A percentile compares a stretch with the other conserved stretches of the same genome.
phyloP scores from a whole-genome alignment of 2,329 filamentous ascomycete genomes.

The Amphichorda felina region DNA sequence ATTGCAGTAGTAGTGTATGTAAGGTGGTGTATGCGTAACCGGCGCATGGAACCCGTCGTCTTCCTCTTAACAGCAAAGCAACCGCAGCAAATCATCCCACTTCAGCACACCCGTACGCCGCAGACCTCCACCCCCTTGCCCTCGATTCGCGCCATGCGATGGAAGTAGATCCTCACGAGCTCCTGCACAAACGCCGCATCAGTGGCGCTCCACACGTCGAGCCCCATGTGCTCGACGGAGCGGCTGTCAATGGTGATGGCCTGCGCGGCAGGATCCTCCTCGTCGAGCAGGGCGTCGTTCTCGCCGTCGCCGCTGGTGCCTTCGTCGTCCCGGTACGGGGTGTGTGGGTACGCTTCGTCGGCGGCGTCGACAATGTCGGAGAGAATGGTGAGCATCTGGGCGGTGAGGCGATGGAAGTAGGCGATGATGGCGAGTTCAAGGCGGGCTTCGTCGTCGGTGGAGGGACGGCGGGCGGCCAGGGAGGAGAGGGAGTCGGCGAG shows the following conservation, averaged over 20 bases:
- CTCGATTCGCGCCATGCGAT: slow-evolving; percentile 48
- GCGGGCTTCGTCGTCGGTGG: slow-evolving; percentile 29
- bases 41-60: too few relatives aligned
- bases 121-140: slow-evolving; percentile 64
- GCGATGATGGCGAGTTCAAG: slow-evolving; percentile 63
- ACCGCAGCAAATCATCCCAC: too few relatives aligned
- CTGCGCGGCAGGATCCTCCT: slow-evolving; percentile 20
- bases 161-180: slow-evolving; percentile 54
- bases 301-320: slow-evolving; percentile 17
- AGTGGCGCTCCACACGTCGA: slow-evolving; percentile 64
- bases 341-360: slow-evolving; percentile 25
- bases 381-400: slow-evolving; percentile 49
- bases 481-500: slow-evolving; percentile 33
- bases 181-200: slow-evolving; percentile 60
- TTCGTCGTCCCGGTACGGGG: not conserved
- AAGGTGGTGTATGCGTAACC: too few relatives aligned
- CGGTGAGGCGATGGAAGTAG: slow-evolving; percentile 70
- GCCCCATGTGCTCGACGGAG: slow-evolving; percentile 58
- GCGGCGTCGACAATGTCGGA: slow-evolving; percentile 44
- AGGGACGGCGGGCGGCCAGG: slow-evolving; percentile 22
- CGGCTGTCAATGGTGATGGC: slow-evolving; percentile 44
- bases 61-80: too few relatives aligned
- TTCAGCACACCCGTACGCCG: slow-evolving; percentile 57
- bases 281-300: slow-evolving; percentile 12
- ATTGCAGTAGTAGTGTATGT: too few relatives aligned